These are phyloP conservation scores for Colletotrichum abscissum DNA, from an alignment of 2,329 filamentous ascomycete genomes.

Conservation along the genomic window DNA sequence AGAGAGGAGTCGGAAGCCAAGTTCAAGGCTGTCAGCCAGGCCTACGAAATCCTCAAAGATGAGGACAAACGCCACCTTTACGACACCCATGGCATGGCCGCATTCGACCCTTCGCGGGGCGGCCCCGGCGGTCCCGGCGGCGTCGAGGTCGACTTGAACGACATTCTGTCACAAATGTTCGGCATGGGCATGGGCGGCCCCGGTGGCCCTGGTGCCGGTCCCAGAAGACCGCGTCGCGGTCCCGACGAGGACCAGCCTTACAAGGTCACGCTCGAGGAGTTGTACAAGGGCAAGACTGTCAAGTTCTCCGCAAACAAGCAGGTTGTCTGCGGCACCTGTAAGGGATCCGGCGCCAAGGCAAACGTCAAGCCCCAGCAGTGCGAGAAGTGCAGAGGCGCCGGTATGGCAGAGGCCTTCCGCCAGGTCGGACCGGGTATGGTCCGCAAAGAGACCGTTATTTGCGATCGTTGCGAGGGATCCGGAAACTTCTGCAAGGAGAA, in stretches of 20 bases:
- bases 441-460: slow-evolving; percentile 82
- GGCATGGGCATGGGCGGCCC: slow-evolving; percentile 71
- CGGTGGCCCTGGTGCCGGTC: slow-evolving; percentile 61
- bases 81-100: slow-evolving; percentile 94
- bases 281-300: slow-evolving; percentile 98
- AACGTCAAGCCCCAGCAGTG: slow-evolving; percentile 88
- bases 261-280: slow-evolving; percentile 89
- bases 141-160: slow-evolving; percentile 86
- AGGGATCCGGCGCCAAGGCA: slow-evolving; percentile 90
- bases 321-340: slow-evolving; percentile 87
- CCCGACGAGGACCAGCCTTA: slow-evolving; percentile 91
- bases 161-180: slow-evolving; percentile 95
- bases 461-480: slow-evolving; percentile 85
- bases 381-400: slow-evolving; percentile 84
- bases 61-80: slow-evolving; percentile 93
- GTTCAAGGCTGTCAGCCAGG: slow-evolving; percentile 93
- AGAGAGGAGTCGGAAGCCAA: slow-evolving; percentile 87
- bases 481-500: slow-evolving; percentile 93
- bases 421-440: slow-evolving; percentile 90
- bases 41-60: slow-evolving; percentile 97
- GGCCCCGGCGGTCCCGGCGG: slow-evolving; percentile 67
- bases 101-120: slow-evolving; percentile 83
- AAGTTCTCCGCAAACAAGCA: slow-evolving; percentile 97
- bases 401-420: slow-evolving; percentile 80
- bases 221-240: slow-evolving; percentile 75